Evolutionary conservation across 1,284 basidiomycete genomes (phyloP), one percentile per base, ranked within the genome.

Genomic region (Leccinum brunneo-olivaceum): DNA sequence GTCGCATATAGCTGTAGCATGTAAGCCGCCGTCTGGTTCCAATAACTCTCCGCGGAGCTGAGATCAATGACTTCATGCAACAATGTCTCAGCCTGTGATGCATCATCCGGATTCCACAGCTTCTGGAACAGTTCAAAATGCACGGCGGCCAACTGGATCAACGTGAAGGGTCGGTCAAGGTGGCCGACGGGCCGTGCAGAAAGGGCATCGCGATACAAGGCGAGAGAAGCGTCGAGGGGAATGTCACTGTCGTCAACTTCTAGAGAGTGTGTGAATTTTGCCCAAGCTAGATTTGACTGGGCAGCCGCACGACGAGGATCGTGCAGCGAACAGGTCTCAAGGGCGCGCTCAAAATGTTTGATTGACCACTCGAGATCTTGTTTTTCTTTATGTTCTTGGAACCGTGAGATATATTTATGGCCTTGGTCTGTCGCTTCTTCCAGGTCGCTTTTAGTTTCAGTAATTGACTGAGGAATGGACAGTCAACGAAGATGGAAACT

Each of bases 261-360:
- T 6, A 27, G 34, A 9, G 23, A 15, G 20, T n/a, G n/a, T n/a
- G 21, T 34, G 24, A 34, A 29, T 12, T 40, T 43, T 34, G 45
- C 40, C 12, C 32, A 37, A 3, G 50, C 50, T 21, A 51, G 16
- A 20, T 52, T 48, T 20, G 38, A 48, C 14, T 41, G 30, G 15
- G 45, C 50, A 9, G 32, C 44, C 9, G 37, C 32, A 20, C 42
- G 50, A 20, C 39, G 29, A 29, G 47, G 41, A 28, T 52, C 34
- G 2, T 44, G 28, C 12, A 32, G 9, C 6, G 44, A 29, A 24
- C 44, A 51, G 27, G 28, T 16, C 28, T 45, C 18, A 8, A 52
- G 30, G 15, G 38, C 47, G 4, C 19, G 21, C 19, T 48, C 41
- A 29, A 50, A 49, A 12, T 44, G 39, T 21, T 28, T 34, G 10